Evolutionary conservation across 257 asterid species (phyloP), one percentile per base, ranked within the genome.

Genomic region (Datura wrightii): DNA sequence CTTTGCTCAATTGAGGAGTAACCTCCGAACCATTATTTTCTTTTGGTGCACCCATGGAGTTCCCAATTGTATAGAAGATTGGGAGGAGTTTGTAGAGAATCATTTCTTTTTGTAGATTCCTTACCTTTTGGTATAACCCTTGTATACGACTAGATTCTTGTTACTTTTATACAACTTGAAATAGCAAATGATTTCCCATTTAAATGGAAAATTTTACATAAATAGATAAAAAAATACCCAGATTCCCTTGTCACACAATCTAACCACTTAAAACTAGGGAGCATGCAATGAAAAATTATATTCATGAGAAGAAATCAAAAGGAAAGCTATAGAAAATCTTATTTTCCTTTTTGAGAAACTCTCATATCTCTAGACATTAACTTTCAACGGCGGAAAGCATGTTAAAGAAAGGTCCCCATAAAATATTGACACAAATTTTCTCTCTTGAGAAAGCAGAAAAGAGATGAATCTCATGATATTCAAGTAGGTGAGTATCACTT

Each of bases 291-390:
- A 52, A 15, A 76, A 52, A 34, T 5, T 24, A 52, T 31, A 76
- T 76, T 31, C 31, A 52, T 0, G 31, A 52, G 46, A 76, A 76
- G 46, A 31, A 31, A 24, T 14, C 62, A 31, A 76, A 50, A 76
- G 31, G 82, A 76, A 76, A 52, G 46, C 80, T 76, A 50, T 48
- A 74, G 39, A 74, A 19, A 9, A 41, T 19, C 44, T 52, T 76
- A 50, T 48, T 19, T 24, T 76, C 19, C 63, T 58, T 34, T 52
- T 74, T 31, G 72, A 11, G 44, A 65, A 65, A 36, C 44, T 11
- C 18, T 65, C 44, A 65, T 34, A 65, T 65, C 69, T 62, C 41
- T 54, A 54, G n/a, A 13, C 59, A 3, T 13, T 14, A 56, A 56
- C 63, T 56, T 56, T 56, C 24, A 10, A 24, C 16, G 31, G 10